A percentile compares a stretch with the other conserved stretches of the same genome.
Evolutionary conservation across 2,329 filamentous ascomycete species (phyloP).

Genomic region (Hypoxylon sp.): DNA sequence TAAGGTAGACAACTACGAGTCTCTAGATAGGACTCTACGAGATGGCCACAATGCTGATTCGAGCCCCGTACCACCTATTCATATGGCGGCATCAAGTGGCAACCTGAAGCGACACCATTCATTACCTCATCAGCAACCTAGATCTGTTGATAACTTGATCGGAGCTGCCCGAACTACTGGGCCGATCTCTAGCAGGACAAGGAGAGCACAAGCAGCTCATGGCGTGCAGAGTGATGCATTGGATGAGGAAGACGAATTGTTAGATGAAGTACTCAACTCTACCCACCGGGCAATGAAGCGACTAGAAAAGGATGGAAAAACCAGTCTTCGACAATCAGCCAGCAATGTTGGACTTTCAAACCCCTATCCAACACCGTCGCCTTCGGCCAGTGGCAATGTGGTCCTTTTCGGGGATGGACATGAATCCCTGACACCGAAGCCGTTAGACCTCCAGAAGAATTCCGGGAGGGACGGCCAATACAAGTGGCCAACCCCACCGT

Average conservation of each 20-base stretch:
- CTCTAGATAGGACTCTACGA: constrained; percentile 70
- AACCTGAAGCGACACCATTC: constrained; percentile 77
- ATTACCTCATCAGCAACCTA: constrained; percentile 72
- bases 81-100: constrained; percentile 66
- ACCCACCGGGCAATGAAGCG: constrained; percentile 82
- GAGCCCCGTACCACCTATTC: constrained; percentile 67
- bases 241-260: constrained; percentile 94
- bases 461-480: constrained; percentile 61
- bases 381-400: constrained; percentile 87
- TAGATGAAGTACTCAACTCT: constrained; percentile 88
- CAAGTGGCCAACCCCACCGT: constrained; percentile 96
- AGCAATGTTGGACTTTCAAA: constrained; percentile 74
- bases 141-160: constrained; percentile 75
- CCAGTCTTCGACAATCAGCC: constrained; percentile 72
- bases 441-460: constrained; percentile 76
- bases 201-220: constrained; percentile 81
- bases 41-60: constrained; percentile 68
- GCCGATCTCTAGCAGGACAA: constrained; percentile 83
- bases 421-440: constrained; percentile 76
- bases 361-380: constrained; percentile 76
- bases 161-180: constrained; percentile 67
- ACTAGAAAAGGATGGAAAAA: constrained; percentile 71
- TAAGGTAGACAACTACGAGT: constrained; percentile 72
- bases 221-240: constrained; percentile 92
- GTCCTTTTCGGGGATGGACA: constrained; percentile 79